A percentile compares a stretch with the other conserved stretches of the same genome.
Conservation (phyloP, 768 basidiomycete genomes). For the Dioszegia crocea region DNA sequence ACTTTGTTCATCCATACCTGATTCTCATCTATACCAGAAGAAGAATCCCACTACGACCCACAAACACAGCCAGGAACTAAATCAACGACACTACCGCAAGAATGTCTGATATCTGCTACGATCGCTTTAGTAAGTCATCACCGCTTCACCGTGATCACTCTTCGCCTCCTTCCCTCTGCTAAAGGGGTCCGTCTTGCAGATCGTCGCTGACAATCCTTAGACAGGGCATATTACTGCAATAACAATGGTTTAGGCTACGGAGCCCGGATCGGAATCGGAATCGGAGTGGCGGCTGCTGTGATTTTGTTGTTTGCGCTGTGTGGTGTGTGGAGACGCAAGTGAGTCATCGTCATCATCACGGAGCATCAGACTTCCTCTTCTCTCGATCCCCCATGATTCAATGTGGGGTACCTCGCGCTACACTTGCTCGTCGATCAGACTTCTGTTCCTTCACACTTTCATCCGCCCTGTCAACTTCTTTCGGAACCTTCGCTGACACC, state of each 20-base stretch:
- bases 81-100: background rate
- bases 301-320: constrained; percentile 24
- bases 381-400: too few relatives aligned
- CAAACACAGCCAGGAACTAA: too few relatives aligned
- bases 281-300: constrained; percentile 40
- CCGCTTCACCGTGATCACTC: too few relatives aligned
- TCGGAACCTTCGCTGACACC: background rate
- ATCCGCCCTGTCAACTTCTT: too few relatives aligned
- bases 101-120: constrained; percentile 14
- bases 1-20: too few relatives aligned
- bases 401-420: too few relatives aligned
- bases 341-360: constrained; percentile 12
- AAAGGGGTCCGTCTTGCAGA: background rate
- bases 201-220: background rate
- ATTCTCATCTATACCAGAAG: too few relatives aligned
- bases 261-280: constrained; percentile 45
- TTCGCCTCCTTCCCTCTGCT: background rate
- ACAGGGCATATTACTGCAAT: constrained; percentile 30
- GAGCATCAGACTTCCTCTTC: too few relatives aligned
- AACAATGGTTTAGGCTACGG: constrained; percentile 31
- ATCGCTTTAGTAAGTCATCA: constrained; percentile 11
- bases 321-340: constrained; percentile 38
- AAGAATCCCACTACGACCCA: too few relatives aligned
- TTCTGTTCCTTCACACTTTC: too few relatives aligned
- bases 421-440: too few relatives aligned